Base-by-base conservation (phyloP, 768 basidiomycete species). In the Lactarius pseudohatsudake region DNA sequence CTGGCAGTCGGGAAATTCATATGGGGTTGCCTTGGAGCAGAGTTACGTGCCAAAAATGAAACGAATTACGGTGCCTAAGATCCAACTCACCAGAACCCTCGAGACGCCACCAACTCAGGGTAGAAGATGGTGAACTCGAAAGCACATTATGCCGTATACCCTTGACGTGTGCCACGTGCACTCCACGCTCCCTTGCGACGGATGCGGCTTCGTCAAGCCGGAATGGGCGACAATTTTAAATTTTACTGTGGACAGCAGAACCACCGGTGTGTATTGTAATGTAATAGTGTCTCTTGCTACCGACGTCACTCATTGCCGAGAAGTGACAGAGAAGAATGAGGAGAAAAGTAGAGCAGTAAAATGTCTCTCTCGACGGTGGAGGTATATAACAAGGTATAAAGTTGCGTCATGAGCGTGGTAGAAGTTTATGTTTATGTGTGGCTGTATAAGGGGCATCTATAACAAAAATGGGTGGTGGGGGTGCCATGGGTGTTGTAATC, bases 401-500 rank as follows among this genome's bases (percentile, higher is more conserved):
- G 32, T 54, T 41, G 40, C 34, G 30, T 62, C 38, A 32, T 57
- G 59, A 22, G 55, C n/a, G 55, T 61, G 26, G 45, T 30, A 32
- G 57, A 16, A 20, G 18, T 28, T 53, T 11, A 11, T 28, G 18
- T 28, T 53, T 11, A 11, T 28, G 50, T 53, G 50, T 26, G 26
- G 47, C 22, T 30, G 53, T 34, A 18, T 54, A 41, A 45, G 8
- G 55, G 13, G 60, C 15, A 47, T 34, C 30, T 58, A 32, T 22
- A 36, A 36, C 28, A 30, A 30, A 36, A 26, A 15, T 43, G 13
- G 36, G n/a, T 50, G 15, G 50, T 34, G 20, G 18, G 20, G 43
- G 43, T 43, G 43, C 43, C 38, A 16, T n/a, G 57, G 18, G 58
- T 54, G 55, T 30, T 36, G 57, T 63, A 53, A 15, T 53, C 47